Evolutionary conservation across 441 rosid species (phyloP).

Genomic region (Erodium trifolium): DNA sequence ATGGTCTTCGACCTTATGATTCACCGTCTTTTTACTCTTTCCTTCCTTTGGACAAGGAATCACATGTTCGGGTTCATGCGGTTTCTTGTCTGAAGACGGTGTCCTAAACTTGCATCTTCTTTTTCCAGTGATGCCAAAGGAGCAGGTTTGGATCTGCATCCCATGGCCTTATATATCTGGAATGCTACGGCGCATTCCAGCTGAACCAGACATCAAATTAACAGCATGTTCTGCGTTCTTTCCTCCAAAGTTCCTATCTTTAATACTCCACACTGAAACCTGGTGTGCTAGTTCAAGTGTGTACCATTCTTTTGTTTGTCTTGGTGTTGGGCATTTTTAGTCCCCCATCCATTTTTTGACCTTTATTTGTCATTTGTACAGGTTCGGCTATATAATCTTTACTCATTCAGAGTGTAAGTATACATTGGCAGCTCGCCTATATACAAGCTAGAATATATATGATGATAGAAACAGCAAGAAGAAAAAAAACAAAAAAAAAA

Average conservation of each 20-base stretch:
- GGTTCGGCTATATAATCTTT: conserved; percentile 39
- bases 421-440: conserved; percentile 60
- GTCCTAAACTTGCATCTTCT: conserved; percentile 55
- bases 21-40: conserved; percentile 4
- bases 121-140: conserved; percentile 40
- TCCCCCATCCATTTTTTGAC: conserved; percentile 32
- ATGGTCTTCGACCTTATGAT: conserved; percentile 16
- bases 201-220: conserved; percentile 42
- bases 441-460: conserved; percentile 23
- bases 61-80: conserved; percentile 24
- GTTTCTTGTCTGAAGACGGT: conserved; percentile 22
- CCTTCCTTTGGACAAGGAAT: conserved; percentile 22
- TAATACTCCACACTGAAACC: conserved; percentile 22
- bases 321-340: conserved; percentile 36
- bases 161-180: conserved; percentile 26
- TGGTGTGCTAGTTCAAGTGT: conserved; percentile 33
- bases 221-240: conserved; percentile 40
- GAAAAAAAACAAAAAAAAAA: conserved; percentile 17
- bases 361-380: conserved; percentile 55
- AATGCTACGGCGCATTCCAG: conserved; percentile 72
- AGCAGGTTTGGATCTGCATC: conserved; percentile 64
- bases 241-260: background rate
- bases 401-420: conserved; percentile 57
- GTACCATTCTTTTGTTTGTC: conserved; percentile 47
- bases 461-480: conserved; percentile 30